Evolutionary conservation across 2,329 filamentous ascomycete genomes (phyloP), one percentile per base, ranked within the genome.

Genomic region (Pseudogymnoascus sp.): DNA sequence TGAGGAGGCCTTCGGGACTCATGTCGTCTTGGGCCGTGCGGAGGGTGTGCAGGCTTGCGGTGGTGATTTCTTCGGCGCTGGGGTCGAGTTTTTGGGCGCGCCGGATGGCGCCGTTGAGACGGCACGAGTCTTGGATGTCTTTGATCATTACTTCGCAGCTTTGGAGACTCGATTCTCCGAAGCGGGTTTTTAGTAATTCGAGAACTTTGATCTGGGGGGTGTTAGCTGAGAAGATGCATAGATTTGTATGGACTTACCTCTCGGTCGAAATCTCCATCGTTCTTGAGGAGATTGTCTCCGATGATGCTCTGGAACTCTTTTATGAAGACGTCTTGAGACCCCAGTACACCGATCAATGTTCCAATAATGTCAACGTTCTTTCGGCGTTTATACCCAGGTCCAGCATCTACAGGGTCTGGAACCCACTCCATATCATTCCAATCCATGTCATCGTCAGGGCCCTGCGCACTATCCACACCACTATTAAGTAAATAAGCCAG

Each of bases 121-220:
- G 82, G 63, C 82, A 81, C 1, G 92, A 96, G 70, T 97, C 92
- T 66, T 89, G 83, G 36, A 97, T 89, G 72, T 99, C 94, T 65
- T 88, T 90, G 62, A 99, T 83, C 94, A 99, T 99, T 69, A 99
- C 94, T 71, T 99, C 93, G 73, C 92, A 97, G 57, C 90, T 89
- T 72, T 97, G 94, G 50, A 99, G 78, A 14, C 90, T 86, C 28
- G 83, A 81, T 66, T 97, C 91, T 22, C 93, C 93, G 61, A 97
- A 92, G 7, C 92, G 86, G 64, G 90, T 82, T 76, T 97, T 97
- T 63, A 99, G 81, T 8, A 97, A 81, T 62, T 93, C 86, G 5
- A 97, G 81, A 4, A 97, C 89, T 61, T 89, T 87, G 60, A 90
- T 83, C 74, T 88, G 25, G 22, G 14, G 28, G 8, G 6, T 30